Base-by-base conservation (phyloP, 108 stramenopile genomes). In the Nitzschia palea region DNA sequence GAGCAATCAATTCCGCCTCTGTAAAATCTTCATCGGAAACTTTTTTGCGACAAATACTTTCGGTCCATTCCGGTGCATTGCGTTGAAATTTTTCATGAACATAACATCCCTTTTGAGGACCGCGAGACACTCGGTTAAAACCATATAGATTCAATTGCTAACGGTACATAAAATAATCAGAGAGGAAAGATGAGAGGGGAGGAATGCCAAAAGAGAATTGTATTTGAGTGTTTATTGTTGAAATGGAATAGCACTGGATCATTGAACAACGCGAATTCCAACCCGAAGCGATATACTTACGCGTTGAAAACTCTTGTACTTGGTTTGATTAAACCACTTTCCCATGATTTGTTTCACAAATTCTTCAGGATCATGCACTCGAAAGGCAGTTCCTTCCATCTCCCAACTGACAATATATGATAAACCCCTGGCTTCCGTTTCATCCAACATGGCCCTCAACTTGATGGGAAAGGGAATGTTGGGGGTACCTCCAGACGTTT, bases 361-460 rank as follows among this genome's bases (percentile, higher is more conserved):
- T 9, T 59, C 67, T 15, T 76, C 71, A 9, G 72, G 81, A 10
- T 75, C 57, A 44, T 82, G 80, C 8, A 87, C 71, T 12, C 60
- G 34, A 56, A 87, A 87, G 30, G 75, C 75, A 18, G 81, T 76
- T n/a, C 86, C 86, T 37, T 84, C 76, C 29, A 80, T 79, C 50
- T 78, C 63, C 87, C 85, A 86, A 1, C 78, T 81, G 51, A 82
- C 70, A 52, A 86, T 72, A 27, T 83, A 32, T 5, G 48, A 30
- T 9, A 78, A 68, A 25, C 73, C 85, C n/a, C 81, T 57, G 1
- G 60, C 72, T 40, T 79, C 73, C 0, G 82, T 77, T 33, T 55
- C 67, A 0, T 67, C 64, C 18, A 86, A 69, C 77, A 86, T 81
- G 4, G 66, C 60, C 44, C 81, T 79, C 67, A 86, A 62, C 32